Base-by-base conservation (phyloP, 306 rosid genomes). In the Dryas drummondii region DNA sequence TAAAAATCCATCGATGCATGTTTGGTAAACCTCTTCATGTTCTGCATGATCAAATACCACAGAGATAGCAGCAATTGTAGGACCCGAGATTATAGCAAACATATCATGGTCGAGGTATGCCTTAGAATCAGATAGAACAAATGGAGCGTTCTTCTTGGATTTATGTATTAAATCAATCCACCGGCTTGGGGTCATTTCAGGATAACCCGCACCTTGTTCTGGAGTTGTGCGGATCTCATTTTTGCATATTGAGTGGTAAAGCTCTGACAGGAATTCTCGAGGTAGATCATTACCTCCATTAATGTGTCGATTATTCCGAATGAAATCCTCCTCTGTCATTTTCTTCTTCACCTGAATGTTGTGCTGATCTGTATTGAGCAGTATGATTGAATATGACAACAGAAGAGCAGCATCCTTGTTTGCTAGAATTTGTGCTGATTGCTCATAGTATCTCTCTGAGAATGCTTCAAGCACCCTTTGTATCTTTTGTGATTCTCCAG, bases 391-490 rank as follows among this genome's bases (percentile, higher is more conserved):
- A 80, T 96, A 96, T 27, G 99, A 92, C 69, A 92, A 84, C 61
- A 96, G 84, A 60, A 96, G 91, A 86, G 99, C 99, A 72, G 98
- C 98, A 82, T 96, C 99, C 91, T 90, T 96, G 84, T 96, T 92
- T 56, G 90, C 96, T 57, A 96, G 91, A 79, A 92, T 87, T 62
- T 80, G 90, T 51, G 96, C 91, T n/a, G 97, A 96, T 71, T 96
- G 98, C 84, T 89, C 99, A 82, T 92, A 96, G 81, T 90, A 96
- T 88, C 98, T 90, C 87, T 92, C 99, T 73, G 99, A 96, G 82
- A 96, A 96, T 70, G 99, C 98, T 87, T 96, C 99, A 71, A 96
- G 98, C 74, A 96, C 99, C 84, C 99, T 86, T 58, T 96, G 99
- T 79, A 92, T 96, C 89, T 96, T 96, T 79, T 96, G 99, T 4